Conservation (phyloP, 139 green algal species). For the Raphidocelis subcapitata region DNA sequence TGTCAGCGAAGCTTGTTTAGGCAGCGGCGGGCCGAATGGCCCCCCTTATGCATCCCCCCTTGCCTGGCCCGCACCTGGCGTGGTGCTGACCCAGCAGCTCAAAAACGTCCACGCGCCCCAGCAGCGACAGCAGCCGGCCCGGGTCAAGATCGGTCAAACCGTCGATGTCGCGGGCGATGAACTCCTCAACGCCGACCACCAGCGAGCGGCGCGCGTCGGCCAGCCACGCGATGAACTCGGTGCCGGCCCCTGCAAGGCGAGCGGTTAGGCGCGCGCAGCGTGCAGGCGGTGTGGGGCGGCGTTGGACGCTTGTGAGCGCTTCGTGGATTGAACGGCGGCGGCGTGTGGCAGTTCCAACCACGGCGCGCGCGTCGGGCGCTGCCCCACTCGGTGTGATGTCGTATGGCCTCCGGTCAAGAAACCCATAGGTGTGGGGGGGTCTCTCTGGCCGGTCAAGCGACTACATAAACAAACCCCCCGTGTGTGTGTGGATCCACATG, state of each 20-base stretch:
- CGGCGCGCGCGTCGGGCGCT: background rate
- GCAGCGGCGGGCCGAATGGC: no score
- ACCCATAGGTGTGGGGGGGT: background rate
- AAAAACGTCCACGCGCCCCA: slow-evolving; percentile 52
- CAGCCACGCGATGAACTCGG: slow-evolving; percentile 53
- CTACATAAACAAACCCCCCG: no score
- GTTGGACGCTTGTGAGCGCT: background rate
- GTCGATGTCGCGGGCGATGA: slow-evolving; percentile 78
- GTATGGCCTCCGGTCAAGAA: background rate
- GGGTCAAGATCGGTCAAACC: slow-evolving; percentile 44
- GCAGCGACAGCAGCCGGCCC: slow-evolving; percentile 57
- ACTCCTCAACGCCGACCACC: slow-evolving; percentile 53
- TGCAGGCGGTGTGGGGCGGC: no score
- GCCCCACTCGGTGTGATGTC: background rate
- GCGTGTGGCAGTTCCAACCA: background rate
- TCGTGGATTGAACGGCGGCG: background rate
- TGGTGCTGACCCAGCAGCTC: slow-evolving; percentile 72
- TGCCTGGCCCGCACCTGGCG: slow-evolving; percentile 30
- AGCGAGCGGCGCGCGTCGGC: slow-evolving; percentile 42
- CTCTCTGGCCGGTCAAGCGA: background rate
- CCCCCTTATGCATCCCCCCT: no score
- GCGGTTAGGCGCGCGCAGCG: no score
- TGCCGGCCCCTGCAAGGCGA: slow-evolving; percentile 34
- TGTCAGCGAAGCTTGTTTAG: no score
- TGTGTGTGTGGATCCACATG: no score